Percentiles rank a stretch among this genome's conserved stretches.
Conservation (phyloP, 495 filamentous ascomycete species). For the Trichocladium uniseriatum region DNA sequence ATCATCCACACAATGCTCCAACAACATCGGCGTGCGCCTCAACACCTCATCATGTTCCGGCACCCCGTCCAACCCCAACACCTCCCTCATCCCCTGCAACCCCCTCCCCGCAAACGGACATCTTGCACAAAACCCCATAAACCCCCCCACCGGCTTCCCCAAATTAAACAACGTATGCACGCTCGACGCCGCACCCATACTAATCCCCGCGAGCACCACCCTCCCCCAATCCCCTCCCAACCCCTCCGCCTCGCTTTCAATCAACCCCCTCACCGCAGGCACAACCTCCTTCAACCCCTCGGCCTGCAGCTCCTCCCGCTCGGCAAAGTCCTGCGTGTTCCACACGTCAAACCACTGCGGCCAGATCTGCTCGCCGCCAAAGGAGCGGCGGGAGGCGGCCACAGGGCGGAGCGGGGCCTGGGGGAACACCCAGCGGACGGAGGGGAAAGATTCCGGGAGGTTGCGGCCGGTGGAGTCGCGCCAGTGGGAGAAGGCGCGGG, state of each 20-base stretch:
- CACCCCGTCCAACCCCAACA: conserved; percentile 14
- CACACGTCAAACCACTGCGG: conserved; percentile 38
- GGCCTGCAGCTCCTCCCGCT: conserved; percentile 25
- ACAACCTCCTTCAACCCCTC: conserved; percentile 24
- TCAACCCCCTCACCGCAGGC: conserved; percentile 10
- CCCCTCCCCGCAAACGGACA: conserved; percentile 38
- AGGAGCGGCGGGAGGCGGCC: conserved; percentile 22
- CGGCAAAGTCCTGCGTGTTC: conserved; percentile 22
- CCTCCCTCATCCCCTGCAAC: conserved; percentile 20
- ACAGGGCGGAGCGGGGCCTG: conserved; percentile 38
- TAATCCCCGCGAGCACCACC: conserved; percentile 30
- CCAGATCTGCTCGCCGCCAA: conserved; percentile 8
- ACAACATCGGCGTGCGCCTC: conserved; percentile 37
- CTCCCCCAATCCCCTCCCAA: conserved; percentile 23
- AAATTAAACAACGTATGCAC: conserved; percentile 34
- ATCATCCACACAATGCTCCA: conserved; percentile 47
- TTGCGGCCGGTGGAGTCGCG: conserved; percentile 24
- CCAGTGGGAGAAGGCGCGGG: conserved; percentile 33
- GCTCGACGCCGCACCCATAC: conserved; percentile 37
- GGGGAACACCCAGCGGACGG: conserved; percentile 40
- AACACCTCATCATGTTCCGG: conserved; percentile 15
- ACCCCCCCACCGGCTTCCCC: conserved; percentile 27
- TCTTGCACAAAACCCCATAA: conserved; percentile 50
- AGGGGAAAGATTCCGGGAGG: conserved; percentile 28
- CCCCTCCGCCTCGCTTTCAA: conserved; percentile 23